Base-by-base conservation (phyloP, 2,329 filamentous ascomycete species). In the Bipolaris oryzae region DNA sequence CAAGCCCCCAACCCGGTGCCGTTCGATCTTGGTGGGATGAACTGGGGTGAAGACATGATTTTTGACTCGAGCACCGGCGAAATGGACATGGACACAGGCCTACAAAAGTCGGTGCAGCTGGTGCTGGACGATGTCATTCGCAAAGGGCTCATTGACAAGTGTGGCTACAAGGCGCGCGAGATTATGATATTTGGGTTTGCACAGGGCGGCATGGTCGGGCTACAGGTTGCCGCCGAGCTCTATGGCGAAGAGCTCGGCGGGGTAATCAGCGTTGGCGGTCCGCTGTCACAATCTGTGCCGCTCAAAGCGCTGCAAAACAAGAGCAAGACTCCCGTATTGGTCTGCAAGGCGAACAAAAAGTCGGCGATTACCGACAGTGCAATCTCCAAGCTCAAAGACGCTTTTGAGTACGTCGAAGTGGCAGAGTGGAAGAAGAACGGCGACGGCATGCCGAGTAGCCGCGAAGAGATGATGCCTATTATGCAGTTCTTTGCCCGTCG, bases 391-490 rank as follows among this genome's bases (percentile, higher is more conserved):
- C 77, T 92, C 34, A 89, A 86, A 72, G 79, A 80, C 39, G 83
- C 85, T 52, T 95, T 94, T 75, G 78, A 82, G 39, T 72, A 72
- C 42, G 59, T 74, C 3, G 75, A 78, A 60, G 52, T 77, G 43
- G 72, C 70, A 50, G 75, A 77, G 49, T 78, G 76, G 76, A 74
- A 67, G 69, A 86, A 88, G 70, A 76, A 74, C 2, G 90, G 88
- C 5, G 91, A 96, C 74, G 84, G 84, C 1, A 96, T 97, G 93
- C 92, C 92, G n/a, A 80, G 82, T 43, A 89, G 83, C 72, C 82
- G 89, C 50, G 92, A 96, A 10, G 93, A 98, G 81, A 93, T 96
- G 84, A 72, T 93, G 68, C 92, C 93, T 0, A 84, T 97, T 58
- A 97, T 97, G 92, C 86, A 89, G 70, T 97, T 88, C 73, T 84